phyloP scores from a whole-genome alignment of 1,284 basidiomycete genomes.

The Leccinum olivaceoglutinosum region DNA sequence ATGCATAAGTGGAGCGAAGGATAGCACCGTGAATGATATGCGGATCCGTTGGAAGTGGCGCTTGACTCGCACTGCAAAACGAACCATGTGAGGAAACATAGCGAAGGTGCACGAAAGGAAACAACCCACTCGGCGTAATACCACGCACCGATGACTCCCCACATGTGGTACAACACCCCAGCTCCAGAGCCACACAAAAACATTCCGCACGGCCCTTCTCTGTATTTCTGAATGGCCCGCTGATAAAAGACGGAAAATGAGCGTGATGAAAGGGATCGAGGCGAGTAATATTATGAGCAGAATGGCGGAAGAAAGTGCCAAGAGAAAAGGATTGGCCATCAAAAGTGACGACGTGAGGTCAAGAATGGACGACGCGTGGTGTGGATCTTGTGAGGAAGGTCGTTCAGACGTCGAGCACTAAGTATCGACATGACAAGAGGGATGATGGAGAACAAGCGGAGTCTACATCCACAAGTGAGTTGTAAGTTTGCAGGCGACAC shows the following conservation, averaged over 20 bases:
- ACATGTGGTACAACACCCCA: slow-evolving; percentile 81
- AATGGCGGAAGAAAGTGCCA: slow-evolving; percentile 49
- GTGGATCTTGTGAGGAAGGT: slow-evolving; percentile 63
- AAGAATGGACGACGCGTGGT: slow-evolving; percentile 68
- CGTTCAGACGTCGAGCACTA: slow-evolving; percentile 67
- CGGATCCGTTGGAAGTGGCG: slow-evolving; percentile 52
- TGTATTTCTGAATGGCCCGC: slow-evolving; percentile 54
- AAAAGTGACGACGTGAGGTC: slow-evolving; percentile 78
- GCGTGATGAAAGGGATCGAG: slow-evolving; percentile 81
- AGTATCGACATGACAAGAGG: slow-evolving; percentile 67
- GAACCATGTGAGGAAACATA: slow-evolving; percentile 2
- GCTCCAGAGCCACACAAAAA: slow-evolving; percentile 82
- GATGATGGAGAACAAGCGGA: slow-evolving; percentile 74
- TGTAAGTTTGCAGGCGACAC: neutral
- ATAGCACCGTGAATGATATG: slow-evolving; percentile 76
- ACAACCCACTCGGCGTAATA: slow-evolving; percentile 76
- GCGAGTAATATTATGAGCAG: slow-evolving; percentile 60
- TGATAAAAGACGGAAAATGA: slow-evolving; percentile 78
- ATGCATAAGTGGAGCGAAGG: slow-evolving; percentile 74
- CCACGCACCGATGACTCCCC: slow-evolving; percentile 87
- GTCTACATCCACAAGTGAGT: slow-evolving; percentile 31
- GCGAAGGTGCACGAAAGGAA: neutral
- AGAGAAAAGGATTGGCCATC: slow-evolving; percentile 73
- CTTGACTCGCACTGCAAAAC: slow-evolving; percentile 40
- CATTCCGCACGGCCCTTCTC: slow-evolving; percentile 43